Evolutionary conservation across 495 filamentous ascomycete genomes (phyloP), one percentile per base, ranked within the genome.

Genomic region (Emericellopsis terricola): DNA sequence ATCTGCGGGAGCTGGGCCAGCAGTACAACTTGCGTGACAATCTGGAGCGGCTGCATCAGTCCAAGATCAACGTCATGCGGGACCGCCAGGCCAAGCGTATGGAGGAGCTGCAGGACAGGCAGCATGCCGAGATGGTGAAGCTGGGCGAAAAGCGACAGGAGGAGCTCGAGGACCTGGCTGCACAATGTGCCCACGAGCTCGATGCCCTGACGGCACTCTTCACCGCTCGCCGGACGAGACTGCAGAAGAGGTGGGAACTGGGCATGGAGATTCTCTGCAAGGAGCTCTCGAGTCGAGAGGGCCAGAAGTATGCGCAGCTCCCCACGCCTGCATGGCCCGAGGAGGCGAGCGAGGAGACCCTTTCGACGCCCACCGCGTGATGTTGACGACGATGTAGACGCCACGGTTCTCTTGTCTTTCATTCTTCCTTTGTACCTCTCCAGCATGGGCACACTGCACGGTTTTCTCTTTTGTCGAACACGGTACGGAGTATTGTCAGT

Each of bases 371-470:
- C 23, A 17, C 28, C 94, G 64, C 68, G 76, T 56, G 86, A n/a
- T 85, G 61, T 83, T 93, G 63, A 97, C 94, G 80, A 83, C 94
- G 60, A 87, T 94, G 59, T 93, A 94, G 73, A 87, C 94, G 58
- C 94, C 81, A 64, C 79, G 87, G n/a, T 31, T 17, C 11, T 16
- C 2, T 17, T 31, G 14, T 11, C 14, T 17, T 31, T 16, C 4
- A 8, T 31, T 2, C 8, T 31, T 11, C 14, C n/a, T 4, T 16
- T 31, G 6, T 1, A 15, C 2, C 14, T 3, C 1, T 31, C 14
- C 29, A 31, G n/a, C n/a, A n/a, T n/a, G n/a, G n/a, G n/a, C n/a
- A n/a, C n/a, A n/a, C n/a, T n/a, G n/a, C n/a, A n/a, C n/a, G n/a
- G n/a, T n/a, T n/a, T n/a, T n/a, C n/a, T n/a, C n/a, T n/a, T n/a